Conservation (phyloP, 306 rosid genomes). For the Ceratonia siliqua region DNA sequence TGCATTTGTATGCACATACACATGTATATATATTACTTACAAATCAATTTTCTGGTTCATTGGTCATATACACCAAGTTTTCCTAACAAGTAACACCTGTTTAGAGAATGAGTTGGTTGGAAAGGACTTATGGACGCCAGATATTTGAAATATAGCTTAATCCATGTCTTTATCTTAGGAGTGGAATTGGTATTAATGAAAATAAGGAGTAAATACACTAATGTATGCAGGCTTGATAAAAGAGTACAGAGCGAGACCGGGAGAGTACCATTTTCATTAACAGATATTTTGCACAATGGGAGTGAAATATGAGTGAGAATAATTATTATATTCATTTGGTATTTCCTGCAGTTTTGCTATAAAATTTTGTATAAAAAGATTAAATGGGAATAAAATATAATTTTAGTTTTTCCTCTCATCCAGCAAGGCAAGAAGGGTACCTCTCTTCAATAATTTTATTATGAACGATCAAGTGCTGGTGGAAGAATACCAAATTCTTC, state of each 20-base stretch:
- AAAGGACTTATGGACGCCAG: not conserved
- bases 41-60: too few relatives aligned
- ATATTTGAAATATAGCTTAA: not conserved
- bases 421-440: not conserved
- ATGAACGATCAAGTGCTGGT: not conserved
- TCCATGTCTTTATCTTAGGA: not conserved
- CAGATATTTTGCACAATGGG: not conserved
- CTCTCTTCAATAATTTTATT: not conserved
- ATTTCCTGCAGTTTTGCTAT: not conserved
- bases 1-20: not conserved
- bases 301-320: not conserved
- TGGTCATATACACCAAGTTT: too few relatives aligned
- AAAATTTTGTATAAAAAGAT: not conserved
- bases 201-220: not conserved
- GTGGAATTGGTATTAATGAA: slow-evolving; percentile 2
- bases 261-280: not conserved
- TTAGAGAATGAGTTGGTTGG: not conserved
- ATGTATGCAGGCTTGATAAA: not conserved
- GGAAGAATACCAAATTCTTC: not conserved
- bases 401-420: not conserved
- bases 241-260: not conserved
- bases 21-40: too few relatives aligned
- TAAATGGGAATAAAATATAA: not conserved
- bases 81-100: too few relatives aligned
- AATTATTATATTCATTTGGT: not conserved